Evolutionary conservation across 2,329 filamentous ascomycete genomes (phyloP).

Genomic region (Talaromyces albobiverticillius): DNA sequence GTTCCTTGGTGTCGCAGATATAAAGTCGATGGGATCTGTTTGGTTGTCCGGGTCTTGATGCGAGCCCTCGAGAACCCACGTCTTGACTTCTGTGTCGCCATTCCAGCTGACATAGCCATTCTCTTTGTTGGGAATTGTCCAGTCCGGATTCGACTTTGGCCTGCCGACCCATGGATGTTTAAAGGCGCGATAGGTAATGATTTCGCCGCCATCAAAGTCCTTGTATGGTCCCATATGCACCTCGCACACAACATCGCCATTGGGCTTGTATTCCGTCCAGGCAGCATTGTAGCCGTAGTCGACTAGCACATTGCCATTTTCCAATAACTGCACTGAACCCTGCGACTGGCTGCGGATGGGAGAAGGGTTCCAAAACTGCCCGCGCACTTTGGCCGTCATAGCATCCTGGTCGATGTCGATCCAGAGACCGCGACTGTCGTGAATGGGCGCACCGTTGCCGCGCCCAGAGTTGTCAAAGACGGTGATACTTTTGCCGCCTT

Average conservation of each 20-base stretch:
- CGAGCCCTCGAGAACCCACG: conserved; percentile 28
- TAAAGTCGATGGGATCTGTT: not conserved
- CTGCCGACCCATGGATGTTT: conserved; percentile 53
- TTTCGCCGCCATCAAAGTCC: conserved; percentile 31
- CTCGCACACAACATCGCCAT: conserved; percentile 55
- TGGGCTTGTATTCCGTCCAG: conserved; percentile 49
- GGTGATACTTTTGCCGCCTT: conserved; percentile 25
- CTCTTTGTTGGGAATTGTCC: conserved; percentile 22
- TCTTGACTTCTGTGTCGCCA: conserved; percentile 41
- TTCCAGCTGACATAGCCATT: conserved; percentile 45
- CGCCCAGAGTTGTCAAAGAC: conserved; percentile 39
- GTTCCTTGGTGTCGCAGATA: not conserved
- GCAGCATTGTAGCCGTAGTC: conserved; percentile 51
- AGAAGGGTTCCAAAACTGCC: conserved; percentile 38
- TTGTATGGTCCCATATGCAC: conserved; percentile 44
- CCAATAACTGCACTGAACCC: conserved; percentile 43
- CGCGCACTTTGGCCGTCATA: conserved; percentile 40
- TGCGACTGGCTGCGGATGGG: conserved; percentile 38
- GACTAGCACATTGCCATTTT: conserved; percentile 44
- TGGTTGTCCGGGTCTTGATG: not conserved
- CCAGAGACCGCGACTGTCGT: conserved; percentile 43
- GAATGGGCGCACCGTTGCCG: conserved; percentile 16
- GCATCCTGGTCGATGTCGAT: conserved; percentile 37
- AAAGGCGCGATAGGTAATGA: conserved; percentile 56
- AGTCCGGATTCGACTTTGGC: conserved; percentile 36